Base-by-base conservation (phyloP, 768 basidiomycete species). In the Lyophyllum atratum region DNA sequence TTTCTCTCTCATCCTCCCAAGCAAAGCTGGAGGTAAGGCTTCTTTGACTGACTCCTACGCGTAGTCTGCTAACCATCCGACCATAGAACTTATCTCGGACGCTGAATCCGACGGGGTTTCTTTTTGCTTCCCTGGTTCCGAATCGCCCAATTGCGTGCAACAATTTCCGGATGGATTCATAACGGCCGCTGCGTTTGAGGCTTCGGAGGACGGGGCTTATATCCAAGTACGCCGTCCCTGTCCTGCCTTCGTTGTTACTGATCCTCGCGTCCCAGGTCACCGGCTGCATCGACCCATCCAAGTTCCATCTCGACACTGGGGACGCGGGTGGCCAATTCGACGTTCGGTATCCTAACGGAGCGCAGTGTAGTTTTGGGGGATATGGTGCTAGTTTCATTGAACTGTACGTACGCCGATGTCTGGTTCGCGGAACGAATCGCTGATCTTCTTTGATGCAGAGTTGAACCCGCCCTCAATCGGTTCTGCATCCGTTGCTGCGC, bases 281-380 rank as follows among this genome's bases (percentile, higher is more conserved):
- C 17, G 64, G 66, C n/a, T 67, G 66, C 49, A 52, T 67, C 40
- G 29, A 68, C 40, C 42, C 56, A 17, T 53, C 54, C 14, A 59
- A 56, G 47, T 66, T 58, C 17, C 52, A 50, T 33, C 49, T 68
- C 19, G 55, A 61, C 33, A 53, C 61, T 17, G 31, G 44, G 19
- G 80, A 83, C 40, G 69, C 71, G 4, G 81, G 81, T 6, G 81
- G 81, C 10, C 81, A 83, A 60, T 75, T 80, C 55, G 81, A 82
- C 48, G 70, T 76, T 42, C 74, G 81, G 22, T 82, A 74, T 61
- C 81, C 80, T 1, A 76, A 82, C 49, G 81, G 81, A n/a, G 81
- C 81, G 21, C 77, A 80, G 48, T 82, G 81, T 66, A 72, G 73
- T 3, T 82, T 77, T 55, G 81, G 81, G 40, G 81, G 81, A 4